These are phyloP conservation scores for Phlebiopsis flavidoalba DNA, from an alignment of 768 basidiomycete genomes.

Conservation along the genomic window DNA sequence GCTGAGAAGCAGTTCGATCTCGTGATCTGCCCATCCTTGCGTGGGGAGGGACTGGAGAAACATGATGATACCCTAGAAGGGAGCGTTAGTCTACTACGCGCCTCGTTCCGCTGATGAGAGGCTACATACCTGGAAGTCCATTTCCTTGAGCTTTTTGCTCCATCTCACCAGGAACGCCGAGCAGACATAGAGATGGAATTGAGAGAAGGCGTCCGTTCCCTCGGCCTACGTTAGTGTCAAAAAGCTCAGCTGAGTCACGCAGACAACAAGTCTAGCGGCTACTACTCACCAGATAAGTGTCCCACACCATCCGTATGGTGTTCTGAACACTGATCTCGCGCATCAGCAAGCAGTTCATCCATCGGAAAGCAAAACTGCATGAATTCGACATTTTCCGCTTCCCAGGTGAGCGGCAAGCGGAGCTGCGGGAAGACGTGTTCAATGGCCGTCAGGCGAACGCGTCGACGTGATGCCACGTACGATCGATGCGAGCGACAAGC, in stretches of 20 bases:
- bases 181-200: conserved; percentile 98
- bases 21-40: conserved; percentile 92
- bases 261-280: background rate
- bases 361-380: conserved; percentile 99
- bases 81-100: background rate
- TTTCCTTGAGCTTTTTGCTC: conserved; percentile 88
- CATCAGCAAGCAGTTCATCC: conserved; percentile 99
- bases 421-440: conserved; percentile 36
- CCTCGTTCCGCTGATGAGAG: background rate
- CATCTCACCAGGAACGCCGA: conserved; percentile 95
- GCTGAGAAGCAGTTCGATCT: conserved; percentile 91
- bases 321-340: conserved; percentile 95
- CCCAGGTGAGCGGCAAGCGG: conserved; percentile 85
- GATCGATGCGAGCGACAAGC: conserved; percentile 85
- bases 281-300: conserved; percentile 86
- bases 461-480: conserved; percentile 32
- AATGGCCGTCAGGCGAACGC: background rate
- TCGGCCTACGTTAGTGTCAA: conserved; percentile 62
- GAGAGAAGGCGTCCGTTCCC: conserved; percentile 95
- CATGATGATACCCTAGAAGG: conserved; percentile 92
- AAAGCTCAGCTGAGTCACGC: background rate
- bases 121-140: conserved; percentile 91
- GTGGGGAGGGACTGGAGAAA: conserved; percentile 92
- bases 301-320: conserved; percentile 98
- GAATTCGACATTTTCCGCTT: conserved; percentile 91